Conservation (phyloP, 2,329 filamentous ascomycete species). For the Westerdykella ornata region DNA sequence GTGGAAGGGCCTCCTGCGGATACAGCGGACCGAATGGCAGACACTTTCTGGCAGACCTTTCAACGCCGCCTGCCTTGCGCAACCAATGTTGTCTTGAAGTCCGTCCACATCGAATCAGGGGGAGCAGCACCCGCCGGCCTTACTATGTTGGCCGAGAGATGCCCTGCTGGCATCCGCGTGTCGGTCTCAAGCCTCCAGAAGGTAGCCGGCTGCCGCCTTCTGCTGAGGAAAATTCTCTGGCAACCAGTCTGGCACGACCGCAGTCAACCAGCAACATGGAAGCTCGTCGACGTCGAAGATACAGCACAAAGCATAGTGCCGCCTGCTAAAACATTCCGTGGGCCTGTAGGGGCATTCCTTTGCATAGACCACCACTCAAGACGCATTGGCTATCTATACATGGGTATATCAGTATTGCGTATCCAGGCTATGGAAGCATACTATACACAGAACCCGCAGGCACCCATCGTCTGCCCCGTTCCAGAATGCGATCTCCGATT, state of each 20-base stretch:
- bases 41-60: constrained; percentile 3
- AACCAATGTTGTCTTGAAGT: constrained; percentile 7
- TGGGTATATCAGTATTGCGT: background rate
- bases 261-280: constrained; percentile 2
- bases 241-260: background rate
- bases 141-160: too few relatives aligned
- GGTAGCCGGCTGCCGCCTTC: too few relatives aligned
- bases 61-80: constrained; percentile 3
- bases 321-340: constrained; percentile 2
- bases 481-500: too few relatives aligned
- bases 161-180: too few relatives aligned
- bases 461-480: constrained; percentile 3
- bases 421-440: constrained; percentile 5
- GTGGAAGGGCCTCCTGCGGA: background rate
- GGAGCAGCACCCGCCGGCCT: background rate
- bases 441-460: constrained; percentile 1
- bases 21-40: background rate
- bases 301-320: constrained; percentile 1
- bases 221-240: background rate
- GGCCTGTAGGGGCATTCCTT: constrained; percentile 4
- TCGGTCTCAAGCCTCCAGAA: too few relatives aligned
- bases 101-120: constrained; percentile 1
- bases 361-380: background rate
- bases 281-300: constrained; percentile 1
- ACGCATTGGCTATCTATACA: background rate